Conservation (phyloP, 2,329 filamentous ascomycete genomes). For the Aphanoascus verrucosus region DNA sequence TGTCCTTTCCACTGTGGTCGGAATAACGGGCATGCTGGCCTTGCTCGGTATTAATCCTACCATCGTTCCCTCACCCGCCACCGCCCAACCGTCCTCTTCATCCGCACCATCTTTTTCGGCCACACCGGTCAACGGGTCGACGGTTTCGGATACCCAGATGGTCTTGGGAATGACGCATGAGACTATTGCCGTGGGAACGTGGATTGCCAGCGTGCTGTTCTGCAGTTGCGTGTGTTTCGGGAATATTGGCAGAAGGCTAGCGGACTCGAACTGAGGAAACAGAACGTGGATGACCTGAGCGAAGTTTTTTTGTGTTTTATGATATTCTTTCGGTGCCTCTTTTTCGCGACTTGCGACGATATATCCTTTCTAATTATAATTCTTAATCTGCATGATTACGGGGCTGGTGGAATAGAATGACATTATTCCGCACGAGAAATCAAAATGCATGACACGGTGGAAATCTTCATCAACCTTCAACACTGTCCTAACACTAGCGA, state of each 20-base stretch:
- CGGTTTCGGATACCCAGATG: constrained; percentile 16
- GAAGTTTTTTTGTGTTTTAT: too few relatives aligned
- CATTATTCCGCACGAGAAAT: too few relatives aligned
- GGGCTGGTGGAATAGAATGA: background rate
- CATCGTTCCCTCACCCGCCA: constrained; percentile 59
- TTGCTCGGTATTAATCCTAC: constrained; percentile 67
- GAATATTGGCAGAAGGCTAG: constrained; percentile 73
- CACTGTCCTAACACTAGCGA: background rate
- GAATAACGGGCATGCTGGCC: constrained; percentile 60
- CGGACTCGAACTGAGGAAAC: background rate
- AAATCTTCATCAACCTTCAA: background rate
- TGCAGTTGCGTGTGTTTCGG: constrained; percentile 94
- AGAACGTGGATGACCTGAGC: too few relatives aligned
- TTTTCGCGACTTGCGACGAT: background rate
- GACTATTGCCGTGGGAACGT: constrained; percentile 56
- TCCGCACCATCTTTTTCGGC: constrained; percentile 24
- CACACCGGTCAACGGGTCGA: constrained; percentile 17
- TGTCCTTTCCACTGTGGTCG: constrained; percentile 63
- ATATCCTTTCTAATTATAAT: background rate
- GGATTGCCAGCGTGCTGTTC: constrained; percentile 88
- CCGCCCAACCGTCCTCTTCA: constrained; percentile 26
- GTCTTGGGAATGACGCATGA: constrained; percentile 36
- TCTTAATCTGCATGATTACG: constrained; percentile 1
- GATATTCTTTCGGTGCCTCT: background rate
- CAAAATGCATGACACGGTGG: background rate